These are phyloP conservation scores for Primulina tabacum DNA, from an alignment of 257 asterid species.

Conservation along the genomic window DNA sequence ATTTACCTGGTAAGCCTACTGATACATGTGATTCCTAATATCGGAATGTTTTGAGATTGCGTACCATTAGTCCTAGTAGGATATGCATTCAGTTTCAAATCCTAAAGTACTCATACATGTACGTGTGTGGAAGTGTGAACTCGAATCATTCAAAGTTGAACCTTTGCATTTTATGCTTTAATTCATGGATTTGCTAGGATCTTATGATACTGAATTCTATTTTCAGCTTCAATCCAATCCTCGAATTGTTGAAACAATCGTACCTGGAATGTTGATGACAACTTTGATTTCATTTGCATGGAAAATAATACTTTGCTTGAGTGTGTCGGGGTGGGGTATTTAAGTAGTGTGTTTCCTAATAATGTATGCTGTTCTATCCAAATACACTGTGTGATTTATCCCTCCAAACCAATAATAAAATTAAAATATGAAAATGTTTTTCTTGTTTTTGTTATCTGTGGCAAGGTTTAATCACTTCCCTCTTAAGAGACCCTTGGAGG, in stretches of 20 bases:
- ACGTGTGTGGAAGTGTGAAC: neutral
- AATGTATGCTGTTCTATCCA: neutral
- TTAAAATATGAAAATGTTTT: too few relatives aligned
- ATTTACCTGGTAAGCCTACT: constrained; percentile 49
- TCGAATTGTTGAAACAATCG: too few relatives aligned
- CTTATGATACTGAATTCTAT: neutral
- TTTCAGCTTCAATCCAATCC: neutral
- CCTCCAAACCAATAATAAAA: neutral
- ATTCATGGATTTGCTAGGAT: neutral
- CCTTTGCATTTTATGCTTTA: neutral
- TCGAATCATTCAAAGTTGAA: neutral
- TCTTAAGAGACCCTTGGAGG: neutral
- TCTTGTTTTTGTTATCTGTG: neutral
- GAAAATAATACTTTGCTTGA: neutral
- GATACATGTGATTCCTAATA: neutral
- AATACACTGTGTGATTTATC: neutral
- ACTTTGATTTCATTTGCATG: neutral
- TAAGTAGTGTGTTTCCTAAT: neutral
- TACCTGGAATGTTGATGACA: neutral
- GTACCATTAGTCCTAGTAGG: neutral
- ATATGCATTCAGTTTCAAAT: neutral
- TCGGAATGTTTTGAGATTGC: neutral
- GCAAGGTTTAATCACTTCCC: neutral
- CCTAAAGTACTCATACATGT: neutral
- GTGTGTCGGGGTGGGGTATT: neutral